phyloP scores from a whole-genome alignment of 345 rosid species.

The Psidium guajava region DNA sequence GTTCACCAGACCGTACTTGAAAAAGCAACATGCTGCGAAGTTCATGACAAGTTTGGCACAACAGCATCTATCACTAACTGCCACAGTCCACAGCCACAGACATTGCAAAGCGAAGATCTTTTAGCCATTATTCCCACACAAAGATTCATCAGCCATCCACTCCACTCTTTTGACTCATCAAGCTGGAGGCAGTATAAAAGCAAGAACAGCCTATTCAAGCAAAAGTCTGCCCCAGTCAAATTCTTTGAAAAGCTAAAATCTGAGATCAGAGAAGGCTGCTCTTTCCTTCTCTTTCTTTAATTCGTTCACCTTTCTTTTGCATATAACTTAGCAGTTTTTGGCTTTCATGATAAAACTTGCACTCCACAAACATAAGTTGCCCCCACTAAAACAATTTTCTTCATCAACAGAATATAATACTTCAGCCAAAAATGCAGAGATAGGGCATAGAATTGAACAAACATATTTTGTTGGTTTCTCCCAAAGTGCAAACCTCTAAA shows the following conservation, averaged over 20 bases:
- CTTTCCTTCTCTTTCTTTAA: not conserved
- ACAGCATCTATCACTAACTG: not conserved
- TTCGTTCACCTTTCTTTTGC: not conserved
- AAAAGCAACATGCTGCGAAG: not conserved
- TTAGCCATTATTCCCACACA: not conserved
- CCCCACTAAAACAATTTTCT: not conserved
- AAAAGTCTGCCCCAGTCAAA: not conserved
- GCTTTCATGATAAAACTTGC: not conserved
- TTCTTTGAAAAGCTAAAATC: not conserved
- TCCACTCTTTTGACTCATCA: not conserved
- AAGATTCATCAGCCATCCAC: not conserved
- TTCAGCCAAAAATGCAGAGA: not conserved
- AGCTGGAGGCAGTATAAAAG: not conserved
- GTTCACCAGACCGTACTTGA: not conserved
- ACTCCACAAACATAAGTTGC: not conserved
- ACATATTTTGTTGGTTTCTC: not conserved
- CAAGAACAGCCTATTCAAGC: not conserved
- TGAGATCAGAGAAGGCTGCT: not conserved
- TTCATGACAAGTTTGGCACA: not conserved
- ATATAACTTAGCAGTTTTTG: not conserved
- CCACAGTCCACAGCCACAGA: not conserved
- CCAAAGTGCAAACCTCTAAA: not conserved
- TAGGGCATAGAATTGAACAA: not conserved
- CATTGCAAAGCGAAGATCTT: not conserved
- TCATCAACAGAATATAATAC: not conserved